Evolutionary conservation across 257 asterid genomes (phyloP).

Genomic region (Forsythia suspensa): DNA sequence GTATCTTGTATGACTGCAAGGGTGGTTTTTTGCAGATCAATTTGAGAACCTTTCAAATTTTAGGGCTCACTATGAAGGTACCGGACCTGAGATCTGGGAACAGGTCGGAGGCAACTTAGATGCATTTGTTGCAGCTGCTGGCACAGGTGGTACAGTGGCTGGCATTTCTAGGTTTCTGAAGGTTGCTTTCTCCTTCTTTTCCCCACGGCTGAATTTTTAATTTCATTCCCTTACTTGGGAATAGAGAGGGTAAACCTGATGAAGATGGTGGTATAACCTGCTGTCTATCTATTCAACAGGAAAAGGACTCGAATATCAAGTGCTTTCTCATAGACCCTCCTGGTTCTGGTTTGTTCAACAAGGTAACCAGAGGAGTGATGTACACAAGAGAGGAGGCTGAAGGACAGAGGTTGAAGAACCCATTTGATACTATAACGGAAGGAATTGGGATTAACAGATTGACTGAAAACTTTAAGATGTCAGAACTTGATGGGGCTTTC

Average conservation of each 20-base stretch:
- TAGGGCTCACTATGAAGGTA: slow-evolving; percentile 89
- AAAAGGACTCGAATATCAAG: slow-evolving; percentile 53
- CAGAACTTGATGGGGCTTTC: slow-evolving; percentile 91
- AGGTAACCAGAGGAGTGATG: slow-evolving; percentile 96
- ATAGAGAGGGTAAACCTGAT: not conserved
- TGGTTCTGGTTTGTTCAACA: slow-evolving; percentile 93
- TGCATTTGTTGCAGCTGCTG: slow-evolving; percentile 98
- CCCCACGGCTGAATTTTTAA: not conserved
- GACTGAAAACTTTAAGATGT: slow-evolving; percentile 77
- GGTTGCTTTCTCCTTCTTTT: slow-evolving; percentile 42
- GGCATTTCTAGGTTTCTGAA: slow-evolving; percentile 84
- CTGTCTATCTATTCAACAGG: slow-evolving; percentile 47
- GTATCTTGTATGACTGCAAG: slow-evolving; percentile 35
- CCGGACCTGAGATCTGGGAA: slow-evolving; percentile 96
- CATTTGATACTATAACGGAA: slow-evolving; percentile 92
- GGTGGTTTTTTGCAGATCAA: slow-evolving; percentile 98
- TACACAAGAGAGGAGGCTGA: slow-evolving; percentile 94
- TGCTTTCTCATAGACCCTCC: slow-evolving; percentile 95
- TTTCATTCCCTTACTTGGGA: not conserved
- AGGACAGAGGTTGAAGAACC: slow-evolving; percentile 85
- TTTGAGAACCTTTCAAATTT: slow-evolving; percentile 93
- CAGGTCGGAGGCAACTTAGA: slow-evolving; percentile 75
- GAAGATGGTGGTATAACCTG: slow-evolving; percentile 3
- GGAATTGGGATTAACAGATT: slow-evolving; percentile 93
- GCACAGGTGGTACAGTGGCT: slow-evolving; percentile 94